Evolutionary conservation across 306 rosid species (phyloP).

Genomic region (Castanopsis chinensis): DNA sequence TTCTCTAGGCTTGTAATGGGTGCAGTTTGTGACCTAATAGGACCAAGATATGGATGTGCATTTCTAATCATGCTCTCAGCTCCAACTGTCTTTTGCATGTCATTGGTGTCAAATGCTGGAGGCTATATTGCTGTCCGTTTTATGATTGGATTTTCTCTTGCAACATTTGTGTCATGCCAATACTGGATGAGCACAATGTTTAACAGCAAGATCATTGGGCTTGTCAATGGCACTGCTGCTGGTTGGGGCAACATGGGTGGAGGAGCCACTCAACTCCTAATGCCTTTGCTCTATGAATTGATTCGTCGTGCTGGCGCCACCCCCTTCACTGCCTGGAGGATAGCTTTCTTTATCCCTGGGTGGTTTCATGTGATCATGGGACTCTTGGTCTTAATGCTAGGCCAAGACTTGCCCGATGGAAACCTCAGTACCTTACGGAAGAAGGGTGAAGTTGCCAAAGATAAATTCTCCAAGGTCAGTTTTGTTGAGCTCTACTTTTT

Average conservation of each 20-base stretch:
- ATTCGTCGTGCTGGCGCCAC: conserved; percentile 51
- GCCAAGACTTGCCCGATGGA: conserved; percentile 90
- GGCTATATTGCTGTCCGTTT: conserved; percentile 70
- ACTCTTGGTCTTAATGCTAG: conserved; percentile 63
- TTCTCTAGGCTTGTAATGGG: conserved; percentile 88
- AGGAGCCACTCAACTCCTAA: conserved; percentile 85
- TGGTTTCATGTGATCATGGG: conserved; percentile 70
- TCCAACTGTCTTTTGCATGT: conserved; percentile 78
- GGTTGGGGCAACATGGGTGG: conserved; percentile 99
- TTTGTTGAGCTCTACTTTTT: background rate
- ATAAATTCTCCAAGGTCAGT: conserved; percentile 69
- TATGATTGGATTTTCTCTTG: conserved; percentile 86
- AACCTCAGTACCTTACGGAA: conserved; percentile 72
- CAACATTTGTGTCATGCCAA: conserved; percentile 91
- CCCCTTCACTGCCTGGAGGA: conserved; percentile 80
- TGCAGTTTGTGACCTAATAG: conserved; percentile 72
- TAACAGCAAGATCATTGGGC: conserved; percentile 74
- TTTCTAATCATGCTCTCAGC: conserved; percentile 66
- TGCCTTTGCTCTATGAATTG: conserved; percentile 71
- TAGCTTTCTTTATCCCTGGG: conserved; percentile 83
- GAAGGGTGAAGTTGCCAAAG: conserved; percentile 68
- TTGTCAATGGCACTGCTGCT: conserved; percentile 82
- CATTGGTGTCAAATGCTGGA: conserved; percentile 57
- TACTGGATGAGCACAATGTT: conserved; percentile 98
- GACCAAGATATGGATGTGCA: conserved; percentile 84